A percentile compares a stretch with the other conserved stretches of the same genome.
phyloP scores from a whole-genome alignment of 2,329 filamentous ascomycete genomes.

The Albifimbria verrucaria region DNA sequence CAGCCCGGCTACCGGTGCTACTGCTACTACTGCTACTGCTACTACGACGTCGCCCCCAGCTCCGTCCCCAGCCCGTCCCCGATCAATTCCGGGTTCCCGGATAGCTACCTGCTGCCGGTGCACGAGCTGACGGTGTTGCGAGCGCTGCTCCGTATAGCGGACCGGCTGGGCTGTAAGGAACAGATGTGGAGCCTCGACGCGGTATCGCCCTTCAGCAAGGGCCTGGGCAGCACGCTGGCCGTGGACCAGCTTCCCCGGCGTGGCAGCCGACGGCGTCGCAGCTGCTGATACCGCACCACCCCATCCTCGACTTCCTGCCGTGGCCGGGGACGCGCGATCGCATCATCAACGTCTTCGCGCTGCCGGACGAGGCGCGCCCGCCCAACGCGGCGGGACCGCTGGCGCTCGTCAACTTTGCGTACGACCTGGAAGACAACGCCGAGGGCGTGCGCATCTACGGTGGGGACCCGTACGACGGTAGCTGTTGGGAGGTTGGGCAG shows the following conservation, averaged over 20 bases:
- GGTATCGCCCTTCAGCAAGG: slow-evolving; percentile 42
- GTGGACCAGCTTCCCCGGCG: slow-evolving; percentile 38
- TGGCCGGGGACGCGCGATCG: slow-evolving; percentile 54
- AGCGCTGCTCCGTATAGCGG: slow-evolving; percentile 43
- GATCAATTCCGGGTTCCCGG: slow-evolving; percentile 29
- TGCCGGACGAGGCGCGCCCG: slow-evolving; percentile 47
- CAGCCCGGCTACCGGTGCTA: background rate
- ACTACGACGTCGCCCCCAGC: slow-evolving; percentile 4
- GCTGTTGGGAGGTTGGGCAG: slow-evolving; percentile 56
- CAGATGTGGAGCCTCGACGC: slow-evolving; percentile 44
- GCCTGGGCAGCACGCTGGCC: slow-evolving; percentile 19
- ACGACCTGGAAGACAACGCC: slow-evolving; percentile 53
- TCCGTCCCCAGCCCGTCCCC: slow-evolving; percentile 17
- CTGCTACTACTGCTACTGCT: too few relatives aligned
- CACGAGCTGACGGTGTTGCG: slow-evolving; percentile 46
- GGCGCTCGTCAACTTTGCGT: slow-evolving; percentile 48
- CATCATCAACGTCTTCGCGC: slow-evolving; percentile 46
- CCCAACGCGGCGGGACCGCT: slow-evolving; percentile 41
- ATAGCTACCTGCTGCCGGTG: slow-evolving; percentile 47
- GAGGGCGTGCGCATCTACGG: slow-evolving; percentile 51
- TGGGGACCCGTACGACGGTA: slow-evolving; percentile 43
- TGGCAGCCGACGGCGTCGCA: slow-evolving; percentile 51
- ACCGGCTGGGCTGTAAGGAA: slow-evolving; percentile 38
- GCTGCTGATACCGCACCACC: slow-evolving; percentile 50
- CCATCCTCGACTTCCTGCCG: slow-evolving; percentile 54